Conservation (phyloP, 352 stramenopile genomes). For the Phytophthora melonis region DNA sequence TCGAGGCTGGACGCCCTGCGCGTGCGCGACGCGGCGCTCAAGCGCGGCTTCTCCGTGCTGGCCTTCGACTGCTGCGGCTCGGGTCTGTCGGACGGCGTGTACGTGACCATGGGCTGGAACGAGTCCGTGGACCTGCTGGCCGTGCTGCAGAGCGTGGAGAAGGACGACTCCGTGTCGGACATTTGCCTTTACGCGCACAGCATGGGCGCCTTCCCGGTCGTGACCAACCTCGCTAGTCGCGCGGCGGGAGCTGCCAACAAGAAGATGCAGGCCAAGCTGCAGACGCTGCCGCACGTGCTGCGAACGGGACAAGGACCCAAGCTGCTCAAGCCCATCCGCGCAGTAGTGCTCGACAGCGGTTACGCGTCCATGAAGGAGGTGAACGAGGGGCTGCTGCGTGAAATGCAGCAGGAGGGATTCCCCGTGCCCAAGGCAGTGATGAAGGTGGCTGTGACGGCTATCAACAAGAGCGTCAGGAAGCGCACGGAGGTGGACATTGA, state of each 20-base stretch:
- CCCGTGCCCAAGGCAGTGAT: constrained; percentile 73
- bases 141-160: constrained; percentile 72
- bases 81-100: constrained; percentile 79
- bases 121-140: constrained; percentile 76
- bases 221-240: constrained; percentile 79
- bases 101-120: constrained; percentile 91
- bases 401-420: constrained; percentile 80
- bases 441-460: constrained; percentile 68
- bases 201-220: constrained; percentile 84
- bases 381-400: constrained; percentile 67
- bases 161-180: constrained; percentile 54
- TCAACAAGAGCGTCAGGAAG: constrained; percentile 84
- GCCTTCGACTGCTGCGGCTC: constrained; percentile 88
- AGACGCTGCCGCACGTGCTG: constrained; percentile 65
- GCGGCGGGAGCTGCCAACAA: constrained; percentile 54
- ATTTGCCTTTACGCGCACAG: constrained; percentile 85
- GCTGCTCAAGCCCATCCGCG: constrained; percentile 72
- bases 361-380: constrained; percentile 79
- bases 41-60: constrained; percentile 79
- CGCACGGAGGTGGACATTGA: constrained; percentile 79
- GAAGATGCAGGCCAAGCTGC: constrained; percentile 60
- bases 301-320: constrained; percentile 48
- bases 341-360: constrained; percentile 77
- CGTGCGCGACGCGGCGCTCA: constrained; percentile 68
- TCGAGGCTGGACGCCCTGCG: constrained; percentile 74